Evolutionary conservation across 176 grass and related monocot species (phyloP).

Genomic region (Oryza nivara): DNA sequence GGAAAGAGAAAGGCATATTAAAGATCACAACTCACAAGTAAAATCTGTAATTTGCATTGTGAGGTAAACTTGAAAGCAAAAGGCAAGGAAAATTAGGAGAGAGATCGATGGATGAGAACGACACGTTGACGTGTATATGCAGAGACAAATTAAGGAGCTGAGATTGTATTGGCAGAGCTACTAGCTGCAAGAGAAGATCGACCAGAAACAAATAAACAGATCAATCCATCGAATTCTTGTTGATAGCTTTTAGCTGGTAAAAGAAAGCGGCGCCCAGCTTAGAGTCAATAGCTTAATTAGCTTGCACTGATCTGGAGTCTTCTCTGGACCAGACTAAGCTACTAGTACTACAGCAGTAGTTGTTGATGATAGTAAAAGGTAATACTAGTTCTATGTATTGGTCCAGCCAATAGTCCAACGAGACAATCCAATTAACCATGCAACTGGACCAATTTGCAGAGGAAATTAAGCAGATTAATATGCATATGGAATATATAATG

Average conservation of each 20-base stretch:
- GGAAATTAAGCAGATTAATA: too few species aligned
- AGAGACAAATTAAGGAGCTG: background rate
- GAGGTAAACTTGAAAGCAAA: conserved; percentile 20
- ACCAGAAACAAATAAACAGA: background rate
- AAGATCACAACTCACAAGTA: background rate
- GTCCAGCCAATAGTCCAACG: too few species aligned
- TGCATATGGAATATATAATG: too few species aligned
- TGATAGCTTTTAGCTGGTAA: conserved; percentile 22
- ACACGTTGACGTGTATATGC: conserved; percentile 21
- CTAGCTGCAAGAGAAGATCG: conserved; percentile 4
- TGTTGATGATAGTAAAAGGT: too few species aligned
- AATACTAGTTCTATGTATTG: too few species aligned
- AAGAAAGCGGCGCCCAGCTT: conserved; percentile 41
- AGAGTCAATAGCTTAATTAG: background rate
- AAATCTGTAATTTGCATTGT: background rate
- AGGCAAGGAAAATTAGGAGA: background rate
- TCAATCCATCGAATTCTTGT: background rate
- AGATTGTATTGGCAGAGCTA: background rate
- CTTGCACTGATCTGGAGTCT: background rate
- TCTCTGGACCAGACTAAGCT: background rate
- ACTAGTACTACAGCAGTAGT: background rate
- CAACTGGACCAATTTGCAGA: too few species aligned
- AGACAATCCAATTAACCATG: too few species aligned
- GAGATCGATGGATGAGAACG: background rate
- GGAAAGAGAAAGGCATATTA: conserved; percentile 8